Percentiles rank a stretch among this genome's conserved stretches.
These are phyloP conservation scores for Fusarium chaquense DNA, from an alignment of 2,329 filamentous ascomycete genomes.

Conservation along the genomic window DNA sequence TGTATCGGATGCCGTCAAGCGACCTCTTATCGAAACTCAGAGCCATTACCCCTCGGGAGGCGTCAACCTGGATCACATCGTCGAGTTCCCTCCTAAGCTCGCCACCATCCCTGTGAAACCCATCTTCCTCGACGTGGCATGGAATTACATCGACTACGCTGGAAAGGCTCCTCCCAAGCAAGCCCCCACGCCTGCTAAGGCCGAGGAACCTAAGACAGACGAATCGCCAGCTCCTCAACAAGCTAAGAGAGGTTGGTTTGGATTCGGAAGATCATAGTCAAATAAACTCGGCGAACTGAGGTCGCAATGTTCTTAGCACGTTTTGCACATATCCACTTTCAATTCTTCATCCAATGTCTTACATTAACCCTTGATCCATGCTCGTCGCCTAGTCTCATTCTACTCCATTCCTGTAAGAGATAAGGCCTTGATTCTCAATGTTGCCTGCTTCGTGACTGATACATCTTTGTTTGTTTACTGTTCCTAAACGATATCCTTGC, in stretches of 20 bases:
- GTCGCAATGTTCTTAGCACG: conserved; percentile 22
- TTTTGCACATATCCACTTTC: conserved; percentile 15
- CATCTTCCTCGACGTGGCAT: conserved; percentile 94
- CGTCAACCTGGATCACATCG: conserved; percentile 82
- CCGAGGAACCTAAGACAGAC: conserved; percentile 45
- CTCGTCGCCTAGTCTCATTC: conserved; percentile 27
- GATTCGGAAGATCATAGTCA: conserved; percentile 68
- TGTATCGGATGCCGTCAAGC: conserved; percentile 31
- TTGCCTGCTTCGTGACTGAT: conserved; percentile 18
- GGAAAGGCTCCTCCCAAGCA: conserved; percentile 60
- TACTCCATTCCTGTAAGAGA: conserved; percentile 42
- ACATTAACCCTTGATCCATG: conserved; percentile 26
- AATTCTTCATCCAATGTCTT: conserved; percentile 32
- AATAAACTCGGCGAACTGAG: conserved; percentile 36
- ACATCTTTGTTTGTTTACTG: conserved; percentile 35
- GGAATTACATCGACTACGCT: conserved; percentile 97
- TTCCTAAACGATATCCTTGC: conserved; percentile 6
- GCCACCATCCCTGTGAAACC: conserved; percentile 91
- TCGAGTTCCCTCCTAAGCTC: conserved; percentile 87
- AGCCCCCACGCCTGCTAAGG: conserved; percentile 41
- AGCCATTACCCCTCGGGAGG: conserved; percentile 78
- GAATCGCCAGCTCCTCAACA: conserved; percentile 54
- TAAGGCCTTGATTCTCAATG: conserved; percentile 11
- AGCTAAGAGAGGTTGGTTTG: conserved; percentile 80
- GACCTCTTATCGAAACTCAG: conserved; percentile 79